Evolutionary conservation across 306 rosid genomes (phyloP).

Genomic region (Vigna unguiculata): DNA sequence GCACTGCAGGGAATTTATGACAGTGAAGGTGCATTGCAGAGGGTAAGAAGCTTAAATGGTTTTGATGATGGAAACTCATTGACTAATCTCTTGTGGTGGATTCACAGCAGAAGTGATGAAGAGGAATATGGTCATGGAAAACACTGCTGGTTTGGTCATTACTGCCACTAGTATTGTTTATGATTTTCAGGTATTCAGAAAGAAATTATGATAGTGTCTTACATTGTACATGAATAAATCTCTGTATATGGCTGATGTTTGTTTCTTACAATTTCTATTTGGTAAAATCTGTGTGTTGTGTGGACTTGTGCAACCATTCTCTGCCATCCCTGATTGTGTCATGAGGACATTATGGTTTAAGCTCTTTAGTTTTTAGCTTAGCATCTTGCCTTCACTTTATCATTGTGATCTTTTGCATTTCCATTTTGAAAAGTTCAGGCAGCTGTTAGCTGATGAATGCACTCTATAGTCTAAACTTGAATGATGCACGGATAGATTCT

Average conservation of each 20-base stretch:
- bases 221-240: slow-evolving; percentile 7
- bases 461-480: not conserved
- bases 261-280: slow-evolving; percentile 19
- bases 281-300: slow-evolving; percentile 29
- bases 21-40: slow-evolving; percentile 55
- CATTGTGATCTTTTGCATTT: slow-evolving; percentile 10
- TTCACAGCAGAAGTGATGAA: slow-evolving; percentile 69
- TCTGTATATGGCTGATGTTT: not conserved
- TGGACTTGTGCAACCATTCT: slow-evolving; percentile 25
- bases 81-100: slow-evolving; percentile 89
- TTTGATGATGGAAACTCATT: slow-evolving; percentile 80
- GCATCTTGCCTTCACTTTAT: not conserved
- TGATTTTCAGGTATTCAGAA: slow-evolving; percentile 22
- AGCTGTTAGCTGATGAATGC: not conserved
- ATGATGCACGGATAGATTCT: too few relatives aligned
- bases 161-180: slow-evolving; percentile 44
- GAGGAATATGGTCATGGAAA: slow-evolving; percentile 48
- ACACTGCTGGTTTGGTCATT: slow-evolving; percentile 51
- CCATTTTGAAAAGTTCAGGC: not conserved
- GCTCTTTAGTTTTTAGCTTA: slow-evolving; percentile 1
- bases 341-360: not conserved
- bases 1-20: slow-evolving; percentile 78
- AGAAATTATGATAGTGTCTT: slow-evolving; percentile 15
- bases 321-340: not conserved
- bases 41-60: slow-evolving; percentile 59